phyloP scores from a whole-genome alignment of 2,329 filamentous ascomycete species.

The Trichophaea hybrida region DNA sequence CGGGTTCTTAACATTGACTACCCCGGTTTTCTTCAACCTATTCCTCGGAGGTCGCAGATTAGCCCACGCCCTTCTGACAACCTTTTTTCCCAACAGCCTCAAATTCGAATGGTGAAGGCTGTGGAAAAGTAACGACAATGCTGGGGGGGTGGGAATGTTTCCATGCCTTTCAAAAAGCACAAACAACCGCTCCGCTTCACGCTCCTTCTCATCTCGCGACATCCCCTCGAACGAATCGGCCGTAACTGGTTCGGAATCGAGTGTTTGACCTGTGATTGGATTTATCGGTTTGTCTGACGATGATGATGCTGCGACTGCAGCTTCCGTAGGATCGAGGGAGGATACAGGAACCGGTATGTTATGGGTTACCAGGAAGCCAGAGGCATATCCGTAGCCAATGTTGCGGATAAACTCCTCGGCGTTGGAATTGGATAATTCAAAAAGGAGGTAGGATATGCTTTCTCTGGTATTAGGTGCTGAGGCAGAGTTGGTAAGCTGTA shows the following conservation, averaged over 20 bases:
- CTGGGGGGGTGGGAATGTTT: constrained; percentile 1
- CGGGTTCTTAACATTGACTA: constrained; percentile 66
- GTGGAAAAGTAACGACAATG: neutral
- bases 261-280: constrained; percentile 71
- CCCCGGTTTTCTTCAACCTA: constrained; percentile 52
- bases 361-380: constrained; percentile 74
- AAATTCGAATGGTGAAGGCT: neutral
- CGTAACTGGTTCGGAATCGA: constrained; percentile 42
- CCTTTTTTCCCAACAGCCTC: neutral
- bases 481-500: constrained; percentile 64
- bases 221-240: constrained; percentile 43
- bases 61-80: neutral
- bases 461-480: constrained; percentile 57
- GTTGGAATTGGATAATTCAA: constrained; percentile 72
- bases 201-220: constrained; percentile 81
- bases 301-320: neutral
- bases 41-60: neutral
- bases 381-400: constrained; percentile 86
- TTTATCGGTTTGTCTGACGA: constrained; percentile 46
- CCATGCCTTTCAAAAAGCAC: constrained; percentile 71
- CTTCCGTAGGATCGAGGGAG: constrained; percentile 37
- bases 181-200: constrained; percentile 78
- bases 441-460: constrained; percentile 64
- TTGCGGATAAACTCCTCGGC: constrained; percentile 71
- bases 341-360: constrained; percentile 62